Evolutionary conservation across 305 asterid species (phyloP), one percentile per base, ranked within the genome.

Genomic region (Solanum hybrid): DNA sequence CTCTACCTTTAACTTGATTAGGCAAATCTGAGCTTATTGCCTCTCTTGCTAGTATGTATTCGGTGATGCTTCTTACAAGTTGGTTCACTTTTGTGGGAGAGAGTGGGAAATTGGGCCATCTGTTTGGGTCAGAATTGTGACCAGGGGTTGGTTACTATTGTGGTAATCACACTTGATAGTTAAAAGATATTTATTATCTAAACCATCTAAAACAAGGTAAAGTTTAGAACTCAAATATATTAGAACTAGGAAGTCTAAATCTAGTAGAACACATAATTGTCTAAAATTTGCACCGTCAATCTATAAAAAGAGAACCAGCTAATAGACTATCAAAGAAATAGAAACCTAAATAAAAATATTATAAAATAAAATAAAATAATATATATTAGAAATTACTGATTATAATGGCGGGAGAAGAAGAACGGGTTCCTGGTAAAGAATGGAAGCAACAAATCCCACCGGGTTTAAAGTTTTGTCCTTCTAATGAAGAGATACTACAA

Each of bases 81-180:
- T 96, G 96, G 99, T 95, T 98, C 3, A 94, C 99, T 8, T 96
- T 96, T 1, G 95, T 95, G 27, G 99, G 98, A 98, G 99, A 94
- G 94, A 96, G 99, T 7, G 96, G 97, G 91, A 96, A 94, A 82
- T 88, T 95, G 94, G 99, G 99, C 93, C 99, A 32, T 96, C 99
- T 1, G 98, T 95, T 87, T 96, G 98, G 96, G 98, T 95, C 76
- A 94, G 96, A 78, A 93, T 95, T 10, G 29, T 94, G 2, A 96
- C 98, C 2, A 76, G 98, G 20, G 56, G 56, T 42, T 42, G 60
- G 60, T 46, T 46, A 46, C 20, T 46, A 46, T 13, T 14, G 20
- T 46, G 60, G 60, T 5, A 46, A 46, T 46, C 79, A 73, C 11
- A 3, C n/a, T 3, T 0, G n/a, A 73, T 27, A 73, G 10, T 31